phyloP scores from a whole-genome alignment of 2,329 filamentous ascomycete genomes.

The Penicillium aurantiogriseum region DNA sequence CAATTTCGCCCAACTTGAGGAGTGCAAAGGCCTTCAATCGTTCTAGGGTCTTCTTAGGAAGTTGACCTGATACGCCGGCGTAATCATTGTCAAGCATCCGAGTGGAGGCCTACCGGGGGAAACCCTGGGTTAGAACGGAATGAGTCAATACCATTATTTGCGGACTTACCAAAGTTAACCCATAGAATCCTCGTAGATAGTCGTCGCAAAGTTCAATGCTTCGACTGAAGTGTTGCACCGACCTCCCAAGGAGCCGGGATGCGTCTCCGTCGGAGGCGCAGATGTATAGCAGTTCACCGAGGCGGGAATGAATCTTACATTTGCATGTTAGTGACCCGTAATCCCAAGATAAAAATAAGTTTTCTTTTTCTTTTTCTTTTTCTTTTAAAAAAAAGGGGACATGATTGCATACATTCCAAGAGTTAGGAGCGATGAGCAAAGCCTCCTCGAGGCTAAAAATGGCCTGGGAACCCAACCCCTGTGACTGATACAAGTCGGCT shows the following conservation, averaged over 20 bases:
- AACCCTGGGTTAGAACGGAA: not conserved
- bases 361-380: too few relatives aligned
- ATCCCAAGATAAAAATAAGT: not conserved
- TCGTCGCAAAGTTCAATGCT: slow-evolving; percentile 92
- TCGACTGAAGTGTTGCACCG: slow-evolving; percentile 80
- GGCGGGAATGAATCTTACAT: slow-evolving; percentile 72
- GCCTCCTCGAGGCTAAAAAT: slow-evolving; percentile 90
- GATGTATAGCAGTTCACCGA: slow-evolving; percentile 82
- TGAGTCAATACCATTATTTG: not conserved
- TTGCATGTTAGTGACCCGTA: slow-evolving; percentile 3
- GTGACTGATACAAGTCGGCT: slow-evolving; percentile 77
- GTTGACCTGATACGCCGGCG: slow-evolving; percentile 11
- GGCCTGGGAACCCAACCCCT: slow-evolving; percentile 77
- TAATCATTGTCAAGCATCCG: slow-evolving; percentile 23
- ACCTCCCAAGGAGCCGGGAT: slow-evolving; percentile 62
- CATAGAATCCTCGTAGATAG: slow-evolving; percentile 90
- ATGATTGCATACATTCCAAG: slow-evolving; percentile 75
- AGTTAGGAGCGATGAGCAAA: slow-evolving; percentile 79
- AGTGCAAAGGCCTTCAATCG: slow-evolving; percentile 39
- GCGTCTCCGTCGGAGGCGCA: slow-evolving; percentile 45
- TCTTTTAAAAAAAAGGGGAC: not conserved
- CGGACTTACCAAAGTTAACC: slow-evolving; percentile 69
- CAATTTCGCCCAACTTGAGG: slow-evolving; percentile 37
- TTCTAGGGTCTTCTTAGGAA: slow-evolving; percentile 27
- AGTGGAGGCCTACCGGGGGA: slow-evolving; percentile 27